These are phyloP conservation scores for Westerdykella aurantiaca DNA, from an alignment of 2,329 filamentous ascomycete genomes.

Conservation along the genomic window DNA sequence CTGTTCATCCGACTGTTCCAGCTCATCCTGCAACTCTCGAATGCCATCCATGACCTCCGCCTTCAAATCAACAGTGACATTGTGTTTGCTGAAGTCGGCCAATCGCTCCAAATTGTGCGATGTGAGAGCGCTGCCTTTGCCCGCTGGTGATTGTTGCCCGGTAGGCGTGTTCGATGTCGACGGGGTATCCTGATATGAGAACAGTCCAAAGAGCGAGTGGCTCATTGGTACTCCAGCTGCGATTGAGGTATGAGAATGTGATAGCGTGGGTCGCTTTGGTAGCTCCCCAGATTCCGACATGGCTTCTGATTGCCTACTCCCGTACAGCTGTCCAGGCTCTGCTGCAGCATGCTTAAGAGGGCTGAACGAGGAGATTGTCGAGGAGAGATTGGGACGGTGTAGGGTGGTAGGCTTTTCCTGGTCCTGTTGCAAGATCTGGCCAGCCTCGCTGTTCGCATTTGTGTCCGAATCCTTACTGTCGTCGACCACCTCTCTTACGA, in stretches of 20 bases:
- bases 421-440: constrained; percentile 40
- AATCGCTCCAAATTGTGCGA: constrained; percentile 36
- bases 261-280: constrained; percentile 53
- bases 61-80: constrained; percentile 61
- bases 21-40: constrained; percentile 91
- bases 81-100: constrained; percentile 33
- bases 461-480: constrained; percentile 66
- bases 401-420: constrained; percentile 25
- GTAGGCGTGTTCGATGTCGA: constrained; percentile 49
- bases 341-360: constrained; percentile 42
- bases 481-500: constrained; percentile 86
- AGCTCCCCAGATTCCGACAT: constrained; percentile 34
- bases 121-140: constrained; percentile 33
- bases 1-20: constrained; percentile 87
- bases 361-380: constrained; percentile 44
- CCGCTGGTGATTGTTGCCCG: constrained; percentile 46
- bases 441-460: constrained; percentile 54
- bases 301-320: constrained; percentile 22
- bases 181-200: constrained; percentile 60
- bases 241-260: constrained; percentile 59
- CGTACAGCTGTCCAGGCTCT: constrained; percentile 25
- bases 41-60: constrained; percentile 92
- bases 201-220: constrained; percentile 82
- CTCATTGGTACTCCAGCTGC: constrained; percentile 49
- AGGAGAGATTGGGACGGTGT: constrained; percentile 34